Base-by-base conservation (phyloP, 768 basidiomycete species). In the Daedaleopsis nitida region DNA sequence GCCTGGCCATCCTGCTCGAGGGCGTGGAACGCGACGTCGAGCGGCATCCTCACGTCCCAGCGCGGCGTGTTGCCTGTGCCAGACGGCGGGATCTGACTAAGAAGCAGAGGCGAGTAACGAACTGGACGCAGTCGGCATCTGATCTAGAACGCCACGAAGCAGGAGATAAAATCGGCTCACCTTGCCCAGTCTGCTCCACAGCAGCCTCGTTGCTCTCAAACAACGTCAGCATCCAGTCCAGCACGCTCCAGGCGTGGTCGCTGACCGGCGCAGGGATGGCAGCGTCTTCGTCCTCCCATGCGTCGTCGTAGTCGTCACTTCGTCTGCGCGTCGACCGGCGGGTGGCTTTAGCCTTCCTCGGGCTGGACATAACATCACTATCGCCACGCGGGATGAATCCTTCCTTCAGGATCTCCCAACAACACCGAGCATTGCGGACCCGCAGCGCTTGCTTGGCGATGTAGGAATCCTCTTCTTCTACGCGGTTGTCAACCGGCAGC, bases 191-290 rank as follows among this genome's bases (percentile, higher is more conserved):
- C 16, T 65, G 63, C 58, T 75, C 73, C 21, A 68, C 67, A 52
- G 73, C 60, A 11, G 66, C 62, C 65, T 91, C 85, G 61, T 92
- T 89, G 64, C 80, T 82, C 68, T 93, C 89, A 64, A 91, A 90
- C 19, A 92, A 65, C 21, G 74, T 69, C 12, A 93, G 56, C 0
- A 92, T 65, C 87, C 88, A 92, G 21, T 85, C 82, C n/a, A 93
- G 78, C 44, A 87, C 69, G 34, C 83, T 80, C 91, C 91, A 93
- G 5, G 89, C 85, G 62, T 86, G 76, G 50, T 83, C 79, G 23
- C 83, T 84, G 23, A 92, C 80, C 12, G 80, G 68, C 21, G 71
- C 70, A 48, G 56, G 35, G 55, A 57, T 65, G 35, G 67, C 72
- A 55, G 68, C 67, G 56, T 69, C 67, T 5, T 66, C 60, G 6